Conservation (phyloP, 2,329 filamentous ascomycete species). For the Fusarium mundagurra region DNA sequence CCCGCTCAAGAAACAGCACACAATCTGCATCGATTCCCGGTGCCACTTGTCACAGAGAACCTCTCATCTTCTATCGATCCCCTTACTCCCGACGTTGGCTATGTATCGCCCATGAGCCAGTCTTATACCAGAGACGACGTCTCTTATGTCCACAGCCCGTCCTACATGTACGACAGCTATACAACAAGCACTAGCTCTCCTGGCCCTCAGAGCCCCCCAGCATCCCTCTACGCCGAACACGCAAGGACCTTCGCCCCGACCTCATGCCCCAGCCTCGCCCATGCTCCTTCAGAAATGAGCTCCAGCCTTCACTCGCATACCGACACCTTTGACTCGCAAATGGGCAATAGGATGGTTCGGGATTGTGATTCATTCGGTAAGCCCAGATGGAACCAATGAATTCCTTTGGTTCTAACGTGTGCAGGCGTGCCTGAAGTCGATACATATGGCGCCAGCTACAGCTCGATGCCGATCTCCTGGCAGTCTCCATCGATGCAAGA, state of each 20-base stretch:
- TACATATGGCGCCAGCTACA: slow-evolving; percentile 60
- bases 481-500: slow-evolving; percentile 52
- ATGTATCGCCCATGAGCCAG: slow-evolving; percentile 69
- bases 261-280: slow-evolving; percentile 69
- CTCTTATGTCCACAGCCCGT: slow-evolving; percentile 64
- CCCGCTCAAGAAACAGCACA: slow-evolving; percentile 49
- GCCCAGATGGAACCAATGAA: slow-evolving; percentile 48
- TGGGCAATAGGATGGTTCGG: slow-evolving; percentile 63
- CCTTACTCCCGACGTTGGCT: slow-evolving; percentile 68
- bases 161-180: slow-evolving; percentile 67
- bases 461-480: slow-evolving; percentile 60
- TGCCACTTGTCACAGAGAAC: slow-evolving; percentile 59
- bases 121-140: slow-evolving; percentile 67
- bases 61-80: slow-evolving; percentile 67
- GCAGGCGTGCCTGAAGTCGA: slow-evolving; percentile 64
- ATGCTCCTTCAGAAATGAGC: slow-evolving; percentile 68
- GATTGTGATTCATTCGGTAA: slow-evolving; percentile 67
- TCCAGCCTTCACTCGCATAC: slow-evolving; percentile 69
- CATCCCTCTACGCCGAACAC: slow-evolving; percentile 65
- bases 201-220: slow-evolving; percentile 64
- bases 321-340: slow-evolving; percentile 65
- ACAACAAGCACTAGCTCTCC: slow-evolving; percentile 60
- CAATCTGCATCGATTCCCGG: slow-evolving; percentile 57
- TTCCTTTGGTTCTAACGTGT: slow-evolving; percentile 51
- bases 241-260: slow-evolving; percentile 59